A percentile compares a stretch with the other conserved stretches of the same genome.
These are phyloP conservation scores for Oenanthe sinensis DNA, from an alignment of 129 eudicot genomes.

Conservation along the genomic window DNA sequence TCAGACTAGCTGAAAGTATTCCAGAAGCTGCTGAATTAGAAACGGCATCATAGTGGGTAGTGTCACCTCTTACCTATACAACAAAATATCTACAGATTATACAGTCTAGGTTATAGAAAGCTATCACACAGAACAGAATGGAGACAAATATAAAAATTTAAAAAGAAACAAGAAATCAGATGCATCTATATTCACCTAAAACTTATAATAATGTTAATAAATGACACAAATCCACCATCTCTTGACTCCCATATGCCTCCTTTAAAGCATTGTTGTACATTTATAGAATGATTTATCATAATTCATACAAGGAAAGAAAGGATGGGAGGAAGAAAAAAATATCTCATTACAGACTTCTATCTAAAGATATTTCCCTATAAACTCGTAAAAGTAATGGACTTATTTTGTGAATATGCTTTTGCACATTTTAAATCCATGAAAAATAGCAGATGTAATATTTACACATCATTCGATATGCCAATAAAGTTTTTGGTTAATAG, in stretches of 20 bases:
- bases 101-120: neutral
- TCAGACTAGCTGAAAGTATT: slow-evolving; percentile 75
- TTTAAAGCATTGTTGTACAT: too few species aligned
- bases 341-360: neutral
- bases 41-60: slow-evolving; percentile 89
- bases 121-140: neutral
- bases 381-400: neutral
- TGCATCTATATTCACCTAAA: neutral
- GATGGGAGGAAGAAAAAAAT: neutral
- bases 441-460: too few species aligned
- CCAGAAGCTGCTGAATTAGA: slow-evolving; percentile 92
- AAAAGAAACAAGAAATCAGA: neutral
- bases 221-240: neutral
- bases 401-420: too few species aligned
- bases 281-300: too few species aligned
- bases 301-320: neutral
- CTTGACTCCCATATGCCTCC: neutral
- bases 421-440: too few species aligned
- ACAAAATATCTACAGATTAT: neutral
- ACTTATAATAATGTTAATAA: neutral
- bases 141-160: too few species aligned
- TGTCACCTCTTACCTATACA: slow-evolving; percentile 72
- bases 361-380: neutral
- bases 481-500: neutral
- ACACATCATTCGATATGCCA: neutral